Evolutionary conservation across 2,329 filamentous ascomycete genomes (phyloP).

Genomic region (Aspergillus sp.): DNA sequence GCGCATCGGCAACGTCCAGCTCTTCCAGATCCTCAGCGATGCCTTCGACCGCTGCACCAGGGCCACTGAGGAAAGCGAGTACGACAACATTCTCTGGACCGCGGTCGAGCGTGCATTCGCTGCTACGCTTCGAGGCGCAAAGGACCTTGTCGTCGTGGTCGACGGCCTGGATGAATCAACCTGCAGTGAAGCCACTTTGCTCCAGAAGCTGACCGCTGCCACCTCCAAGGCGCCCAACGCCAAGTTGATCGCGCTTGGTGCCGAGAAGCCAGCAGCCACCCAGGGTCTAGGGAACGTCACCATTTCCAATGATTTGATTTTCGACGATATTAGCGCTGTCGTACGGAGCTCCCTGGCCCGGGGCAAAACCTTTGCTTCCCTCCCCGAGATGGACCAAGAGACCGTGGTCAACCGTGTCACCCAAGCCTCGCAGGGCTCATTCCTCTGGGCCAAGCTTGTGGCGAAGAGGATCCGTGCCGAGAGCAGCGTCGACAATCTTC

Average conservation of each 20-base stretch:
- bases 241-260: slow-evolving; percentile 25
- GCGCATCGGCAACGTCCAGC: slow-evolving; percentile 31
- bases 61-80: slow-evolving; percentile 15
- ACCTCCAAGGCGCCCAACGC: slow-evolving; percentile 15
- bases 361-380: slow-evolving; percentile 13
- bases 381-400: slow-evolving; percentile 26
- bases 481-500: slow-evolving; percentile 13
- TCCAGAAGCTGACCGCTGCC: slow-evolving; percentile 18
- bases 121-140: slow-evolving; percentile 19
- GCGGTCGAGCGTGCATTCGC: slow-evolving; percentile 21
- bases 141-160: slow-evolving; percentile 29
- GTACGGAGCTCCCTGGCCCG: slow-evolving; percentile 19
- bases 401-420: slow-evolving; percentile 21
- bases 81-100: slow-evolving; percentile 29
- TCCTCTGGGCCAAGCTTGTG: slow-evolving; percentile 32
- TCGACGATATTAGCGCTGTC: slow-evolving; percentile 29
- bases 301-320: slow-evolving; percentile 23
- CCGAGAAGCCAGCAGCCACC: slow-evolving; percentile 10
- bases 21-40: slow-evolving; percentile 26
- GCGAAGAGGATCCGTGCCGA: slow-evolving; percentile 22
- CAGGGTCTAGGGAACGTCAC: slow-evolving; percentile 12
- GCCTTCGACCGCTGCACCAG: slow-evolving; percentile 19
- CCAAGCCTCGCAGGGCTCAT: slow-evolving; percentile 27
- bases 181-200: slow-evolving; percentile 19
- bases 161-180: slow-evolving; percentile 31